These are phyloP conservation scores for Byssoonygena ceratinophila DNA, from an alignment of 2,329 filamentous ascomycete species.

Conservation along the genomic window DNA sequence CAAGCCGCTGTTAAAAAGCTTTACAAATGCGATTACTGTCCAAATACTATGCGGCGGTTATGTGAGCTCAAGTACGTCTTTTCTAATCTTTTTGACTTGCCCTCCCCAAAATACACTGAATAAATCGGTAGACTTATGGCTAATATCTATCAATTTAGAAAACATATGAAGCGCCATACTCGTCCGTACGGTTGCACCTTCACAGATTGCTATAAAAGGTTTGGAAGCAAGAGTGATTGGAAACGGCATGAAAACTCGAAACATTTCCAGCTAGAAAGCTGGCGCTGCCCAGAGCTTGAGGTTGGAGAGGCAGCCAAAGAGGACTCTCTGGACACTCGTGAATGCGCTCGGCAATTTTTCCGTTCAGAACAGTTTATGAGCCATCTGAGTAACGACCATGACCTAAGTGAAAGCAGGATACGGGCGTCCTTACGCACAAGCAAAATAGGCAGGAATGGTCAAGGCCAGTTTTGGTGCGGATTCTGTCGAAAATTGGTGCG, in stretches of 20 bases:
- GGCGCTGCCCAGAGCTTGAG: constrained; percentile 51
- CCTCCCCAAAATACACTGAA: neutral
- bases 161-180: constrained; percentile 72
- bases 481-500: constrained; percentile 56
- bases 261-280: constrained; percentile 61
- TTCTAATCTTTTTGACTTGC: neutral
- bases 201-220: constrained; percentile 55
- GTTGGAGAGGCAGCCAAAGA: constrained; percentile 19
- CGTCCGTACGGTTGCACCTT: constrained; percentile 77
- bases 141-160: constrained; percentile 42
- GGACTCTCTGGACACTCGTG: constrained; percentile 9
- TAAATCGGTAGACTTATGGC: neutral
- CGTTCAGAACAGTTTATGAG: constrained; percentile 48
- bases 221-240: constrained; percentile 93
- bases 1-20: constrained; percentile 4
- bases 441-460: constrained; percentile 54
- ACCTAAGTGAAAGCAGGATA: constrained; percentile 25
- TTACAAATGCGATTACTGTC: constrained; percentile 21
- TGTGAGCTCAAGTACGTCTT: constrained; percentile 31
- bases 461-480: constrained; percentile 72
- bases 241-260: constrained; percentile 79
- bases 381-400: constrained; percentile 51
- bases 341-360: constrained; percentile 52
- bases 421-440: constrained; percentile 38
- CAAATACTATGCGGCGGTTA: constrained; percentile 15